Percentiles rank a stretch among this genome's conserved stretches.
phyloP scores from a whole-genome alignment of 202 grass and related monocot species.

The Eragrostis tef region DNA sequence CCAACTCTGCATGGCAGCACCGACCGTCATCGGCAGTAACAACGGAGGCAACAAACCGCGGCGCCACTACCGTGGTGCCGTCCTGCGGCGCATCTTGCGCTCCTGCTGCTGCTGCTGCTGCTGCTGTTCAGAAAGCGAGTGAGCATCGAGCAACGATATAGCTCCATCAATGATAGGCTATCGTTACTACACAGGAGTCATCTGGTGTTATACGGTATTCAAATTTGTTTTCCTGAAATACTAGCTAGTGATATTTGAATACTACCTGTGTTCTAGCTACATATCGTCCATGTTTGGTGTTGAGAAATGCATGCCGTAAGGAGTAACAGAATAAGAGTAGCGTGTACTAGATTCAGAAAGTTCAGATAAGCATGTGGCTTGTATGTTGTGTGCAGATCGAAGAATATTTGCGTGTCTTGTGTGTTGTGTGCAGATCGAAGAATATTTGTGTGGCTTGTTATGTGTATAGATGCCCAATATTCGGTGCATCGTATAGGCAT shows the following conservation, averaged over 20 bases:
- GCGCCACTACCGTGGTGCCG: conserved; percentile 8
- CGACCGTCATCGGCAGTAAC: not conserved
- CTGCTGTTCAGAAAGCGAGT: not conserved
- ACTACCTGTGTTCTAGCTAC: not conserved
- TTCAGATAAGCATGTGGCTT: not conserved
- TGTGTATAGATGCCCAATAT: not conserved
- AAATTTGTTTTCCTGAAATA: not conserved
- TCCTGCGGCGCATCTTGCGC: conserved; percentile 36
- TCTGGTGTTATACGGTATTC: not conserved
- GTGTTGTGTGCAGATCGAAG: not conserved
- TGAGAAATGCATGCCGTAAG: not conserved
- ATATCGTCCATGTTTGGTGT: not conserved
- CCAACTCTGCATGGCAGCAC: conserved; percentile 34
- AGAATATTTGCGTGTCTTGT: not conserved
- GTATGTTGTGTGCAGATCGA: not conserved
- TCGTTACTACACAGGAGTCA: not conserved
- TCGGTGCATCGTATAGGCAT: not conserved
- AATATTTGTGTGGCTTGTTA: not conserved
- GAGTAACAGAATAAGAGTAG: not conserved
- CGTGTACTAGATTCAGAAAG: not conserved
- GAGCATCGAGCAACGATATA: conserved; percentile 9
- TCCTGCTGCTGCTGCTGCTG: conserved; percentile 40
- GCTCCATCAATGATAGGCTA: not conserved
- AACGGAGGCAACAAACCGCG: not conserved
- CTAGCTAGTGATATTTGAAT: not conserved